Percentiles rank a stretch among this genome's conserved stretches.
phyloP scores from a whole-genome alignment of 176 grass and related monocot species.

The Triticum turgidum region DNA sequence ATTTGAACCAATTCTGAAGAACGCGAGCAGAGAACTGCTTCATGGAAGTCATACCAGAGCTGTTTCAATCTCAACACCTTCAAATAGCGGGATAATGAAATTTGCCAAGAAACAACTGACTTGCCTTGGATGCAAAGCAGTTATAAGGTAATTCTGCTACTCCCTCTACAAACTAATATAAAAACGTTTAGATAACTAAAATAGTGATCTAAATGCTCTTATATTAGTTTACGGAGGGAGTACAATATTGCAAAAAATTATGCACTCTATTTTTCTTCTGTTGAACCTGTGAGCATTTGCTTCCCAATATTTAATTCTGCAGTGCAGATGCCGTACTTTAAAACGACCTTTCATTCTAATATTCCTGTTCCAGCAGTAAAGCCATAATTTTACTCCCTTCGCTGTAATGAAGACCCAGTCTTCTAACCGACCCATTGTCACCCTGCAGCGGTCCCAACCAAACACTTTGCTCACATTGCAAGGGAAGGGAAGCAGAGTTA shows the following conservation, averaged over 20 bases:
- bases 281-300: constrained; percentile 9
- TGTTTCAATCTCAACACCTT: constrained; percentile 95
- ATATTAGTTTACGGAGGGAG: too few relatives aligned
- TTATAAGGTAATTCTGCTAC: constrained; percentile 63
- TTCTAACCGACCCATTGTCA: constrained; percentile 15
- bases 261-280: not conserved
- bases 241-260: not conserved
- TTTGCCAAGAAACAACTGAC: constrained; percentile 94
- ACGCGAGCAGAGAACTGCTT: constrained; percentile 93
- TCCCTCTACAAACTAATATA: too few relatives aligned
- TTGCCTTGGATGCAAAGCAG: constrained; percentile 95
- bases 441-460: constrained; percentile 60
- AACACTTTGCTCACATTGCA: constrained; percentile 91
- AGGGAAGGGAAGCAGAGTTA: constrained; percentile 96
- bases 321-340: not conserved
- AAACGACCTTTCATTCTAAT: not conserved
- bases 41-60: constrained; percentile 98
- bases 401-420: not conserved
- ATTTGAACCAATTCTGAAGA: constrained; percentile 97
- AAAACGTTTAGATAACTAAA: too few relatives aligned
- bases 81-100: constrained; percentile 98
- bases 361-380: not conserved
- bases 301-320: not conserved
- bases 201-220: too few relatives aligned
- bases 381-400: not conserved